A percentile compares a stretch with the other conserved stretches of the same genome.
phyloP scores from a whole-genome alignment of 1,284 basidiomycete genomes.

The Cutaneotrichosporon sp. region DNA sequence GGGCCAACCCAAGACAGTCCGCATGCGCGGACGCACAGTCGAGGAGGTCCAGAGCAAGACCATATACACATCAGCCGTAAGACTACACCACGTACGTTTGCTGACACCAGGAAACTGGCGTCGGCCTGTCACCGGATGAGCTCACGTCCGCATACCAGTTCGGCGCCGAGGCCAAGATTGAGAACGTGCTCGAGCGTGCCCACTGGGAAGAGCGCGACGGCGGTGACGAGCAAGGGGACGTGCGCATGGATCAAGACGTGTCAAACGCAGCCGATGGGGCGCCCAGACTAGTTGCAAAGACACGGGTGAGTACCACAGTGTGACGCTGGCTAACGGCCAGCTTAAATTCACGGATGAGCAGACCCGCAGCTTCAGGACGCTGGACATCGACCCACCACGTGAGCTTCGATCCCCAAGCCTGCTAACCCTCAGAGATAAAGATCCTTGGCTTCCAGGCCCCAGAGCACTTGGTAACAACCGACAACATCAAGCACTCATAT shows the following conservation, averaged over 20 bases:
- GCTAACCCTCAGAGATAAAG: conserved; percentile 61
- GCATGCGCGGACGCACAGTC: conserved; percentile 72
- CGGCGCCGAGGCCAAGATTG: conserved; percentile 44
- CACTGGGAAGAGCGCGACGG: conserved; percentile 55
- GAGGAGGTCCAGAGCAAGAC: conserved; percentile 71
- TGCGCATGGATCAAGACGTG: neutral
- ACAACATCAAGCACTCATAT: conserved; percentile 86
- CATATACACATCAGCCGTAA: conserved; percentile 74
- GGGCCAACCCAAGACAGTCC: conserved; percentile 74
- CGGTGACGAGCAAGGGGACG: conserved; percentile 27
- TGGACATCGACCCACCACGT: conserved; percentile 72
- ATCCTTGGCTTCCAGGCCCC: conserved; percentile 88
- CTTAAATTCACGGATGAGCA: conserved; percentile 85
- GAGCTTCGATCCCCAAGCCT: conserved; percentile 39
- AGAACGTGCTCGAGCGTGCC: conserved; percentile 46
- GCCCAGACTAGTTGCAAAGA: conserved; percentile 40
- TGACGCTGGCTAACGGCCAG: conserved; percentile 52
- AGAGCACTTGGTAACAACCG: conserved; percentile 72
- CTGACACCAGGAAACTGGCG: conserved; percentile 47
- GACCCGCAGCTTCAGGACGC: conserved; percentile 72
- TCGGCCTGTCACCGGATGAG: conserved; percentile 40
- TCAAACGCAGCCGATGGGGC: neutral
- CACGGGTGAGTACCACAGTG: conserved; percentile 51
- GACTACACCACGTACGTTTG: conserved; percentile 23
- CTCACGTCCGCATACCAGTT: conserved; percentile 50